Evolutionary conservation across 2,329 filamentous ascomycete species (phyloP).

Genomic region (Apiospora rasikravindrae): DNA sequence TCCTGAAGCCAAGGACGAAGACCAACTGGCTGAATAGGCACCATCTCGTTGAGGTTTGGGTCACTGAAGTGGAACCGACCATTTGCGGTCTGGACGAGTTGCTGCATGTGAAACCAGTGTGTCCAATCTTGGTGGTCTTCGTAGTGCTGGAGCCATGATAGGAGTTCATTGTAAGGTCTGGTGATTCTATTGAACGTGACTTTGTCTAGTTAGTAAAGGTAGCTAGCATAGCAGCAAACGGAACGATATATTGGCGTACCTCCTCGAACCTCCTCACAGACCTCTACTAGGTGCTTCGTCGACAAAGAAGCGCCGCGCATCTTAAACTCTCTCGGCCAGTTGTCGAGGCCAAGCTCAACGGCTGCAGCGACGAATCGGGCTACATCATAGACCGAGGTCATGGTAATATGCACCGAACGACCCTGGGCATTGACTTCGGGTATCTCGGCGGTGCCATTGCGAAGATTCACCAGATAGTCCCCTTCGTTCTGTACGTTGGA

Average conservation of each 20-base stretch:
- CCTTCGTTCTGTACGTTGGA: conserved; percentile 61
- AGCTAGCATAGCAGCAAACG: conserved; percentile 29
- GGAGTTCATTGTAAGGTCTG: conserved; percentile 47
- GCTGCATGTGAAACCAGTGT: conserved; percentile 60
- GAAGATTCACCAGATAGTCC: conserved; percentile 70
- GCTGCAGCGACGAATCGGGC: conserved; percentile 74
- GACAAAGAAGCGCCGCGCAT: conserved; percentile 71
- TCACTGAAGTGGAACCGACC: conserved; percentile 69
- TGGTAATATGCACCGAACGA: conserved; percentile 59
- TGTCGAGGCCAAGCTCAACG: conserved; percentile 62
- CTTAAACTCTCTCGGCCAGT: conserved; percentile 72
- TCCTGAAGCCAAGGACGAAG: conserved; percentile 61
- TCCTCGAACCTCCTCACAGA: conserved; percentile 55
- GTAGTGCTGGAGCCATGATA: conserved; percentile 47
- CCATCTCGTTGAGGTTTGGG: conserved; percentile 62
- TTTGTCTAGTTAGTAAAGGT: conserved; percentile 29
- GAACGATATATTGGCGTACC: conserved; percentile 41
- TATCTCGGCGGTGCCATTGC: conserved; percentile 62
- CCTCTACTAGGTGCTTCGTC: conserved; percentile 62
- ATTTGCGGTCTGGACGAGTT: conserved; percentile 70
- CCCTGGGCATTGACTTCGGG: conserved; percentile 59
- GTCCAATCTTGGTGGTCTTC: conserved; percentile 53
- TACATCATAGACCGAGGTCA: conserved; percentile 74
- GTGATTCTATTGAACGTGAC: conserved; percentile 46
- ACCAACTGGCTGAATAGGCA: conserved; percentile 52